phyloP scores from a whole-genome alignment of 495 filamentous ascomycete genomes.

The Penicillium soppii region DNA sequence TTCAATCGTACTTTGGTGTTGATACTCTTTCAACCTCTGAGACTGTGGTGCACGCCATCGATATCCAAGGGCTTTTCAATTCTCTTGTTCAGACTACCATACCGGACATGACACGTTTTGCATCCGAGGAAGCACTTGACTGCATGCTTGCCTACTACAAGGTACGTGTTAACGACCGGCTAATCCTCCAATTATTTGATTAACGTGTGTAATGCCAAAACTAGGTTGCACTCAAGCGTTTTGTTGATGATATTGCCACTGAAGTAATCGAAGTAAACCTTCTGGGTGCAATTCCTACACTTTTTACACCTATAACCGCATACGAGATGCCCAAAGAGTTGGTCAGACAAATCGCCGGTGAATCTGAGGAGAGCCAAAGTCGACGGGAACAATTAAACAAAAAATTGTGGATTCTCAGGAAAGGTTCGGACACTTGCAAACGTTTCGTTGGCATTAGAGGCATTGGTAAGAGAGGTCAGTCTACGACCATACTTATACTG shows the following conservation, averaged over 20 bases:
- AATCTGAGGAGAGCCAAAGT: constrained; percentile 48
- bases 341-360: constrained; percentile 51
- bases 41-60: not conserved
- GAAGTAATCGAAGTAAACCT: constrained; percentile 56
- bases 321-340: constrained; percentile 43
- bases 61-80: constrained; percentile 17
- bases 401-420: constrained; percentile 50
- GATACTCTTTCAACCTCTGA: constrained; percentile 4
- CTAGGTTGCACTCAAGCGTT: constrained; percentile 61
- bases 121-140: constrained; percentile 24
- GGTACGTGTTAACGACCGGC: constrained; percentile 15
- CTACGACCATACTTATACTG: too few relatives aligned
- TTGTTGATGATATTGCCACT: constrained; percentile 58
- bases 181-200: constrained; percentile 4
- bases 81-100: constrained; percentile 10
- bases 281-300: constrained; percentile 24
- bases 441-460: constrained; percentile 18
- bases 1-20: constrained; percentile 18
- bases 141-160: constrained; percentile 35
- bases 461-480: constrained; percentile 20
- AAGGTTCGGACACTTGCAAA: constrained; percentile 18
- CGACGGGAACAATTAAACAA: constrained; percentile 50
- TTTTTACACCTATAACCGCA: constrained; percentile 26
- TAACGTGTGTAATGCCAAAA: not conserved
- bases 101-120: constrained; percentile 25